phyloP scores from a whole-genome alignment of 1,139 yeast species.

The Debaryomycetaceae sp. region DNA sequence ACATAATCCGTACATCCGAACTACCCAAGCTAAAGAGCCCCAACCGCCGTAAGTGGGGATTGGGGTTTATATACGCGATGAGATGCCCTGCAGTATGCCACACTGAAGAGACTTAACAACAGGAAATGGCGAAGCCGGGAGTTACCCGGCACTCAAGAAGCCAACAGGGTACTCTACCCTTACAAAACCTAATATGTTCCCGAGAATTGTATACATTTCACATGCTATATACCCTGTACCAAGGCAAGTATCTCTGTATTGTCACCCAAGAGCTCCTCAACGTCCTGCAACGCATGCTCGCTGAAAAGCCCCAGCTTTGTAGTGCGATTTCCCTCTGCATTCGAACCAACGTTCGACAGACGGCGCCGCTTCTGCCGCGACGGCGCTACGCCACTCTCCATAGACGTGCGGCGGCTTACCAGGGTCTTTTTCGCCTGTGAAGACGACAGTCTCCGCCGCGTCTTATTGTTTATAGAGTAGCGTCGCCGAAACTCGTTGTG shows the following conservation, averaged over 20 bases:
- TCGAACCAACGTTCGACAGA: slow-evolving; percentile 61
- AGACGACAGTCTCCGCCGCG: slow-evolving; percentile 3
- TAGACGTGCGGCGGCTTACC: slow-evolving; percentile 4
- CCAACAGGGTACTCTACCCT: no score
- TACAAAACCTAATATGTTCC: no score
- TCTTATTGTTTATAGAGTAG: slow-evolving; percentile 7
- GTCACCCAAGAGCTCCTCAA: slow-evolving; percentile 48
- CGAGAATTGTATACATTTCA: no score
- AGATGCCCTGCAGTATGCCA: no score
- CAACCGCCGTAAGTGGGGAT: no score
- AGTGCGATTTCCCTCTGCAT: slow-evolving; percentile 61
- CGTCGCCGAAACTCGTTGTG: slow-evolving; percentile 11
- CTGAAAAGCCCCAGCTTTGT: slow-evolving; percentile 68
- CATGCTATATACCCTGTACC: slow-evolving; percentile 25
- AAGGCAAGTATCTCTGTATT: slow-evolving; percentile 37
- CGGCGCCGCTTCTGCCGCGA: slow-evolving; percentile 33
- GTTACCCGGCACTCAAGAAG: no score
- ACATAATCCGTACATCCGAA: no score
- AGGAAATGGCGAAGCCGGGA: no score
- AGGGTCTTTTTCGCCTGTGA: slow-evolving; percentile 5
- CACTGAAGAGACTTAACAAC: no score
- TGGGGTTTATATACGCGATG: no score
- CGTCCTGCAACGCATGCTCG: slow-evolving; percentile 60
- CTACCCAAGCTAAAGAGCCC: no score
- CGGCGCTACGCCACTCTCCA: slow-evolving; percentile 1